Base-by-base conservation (phyloP, 306 rosid genomes). In the Vigna trinervia region DNA sequence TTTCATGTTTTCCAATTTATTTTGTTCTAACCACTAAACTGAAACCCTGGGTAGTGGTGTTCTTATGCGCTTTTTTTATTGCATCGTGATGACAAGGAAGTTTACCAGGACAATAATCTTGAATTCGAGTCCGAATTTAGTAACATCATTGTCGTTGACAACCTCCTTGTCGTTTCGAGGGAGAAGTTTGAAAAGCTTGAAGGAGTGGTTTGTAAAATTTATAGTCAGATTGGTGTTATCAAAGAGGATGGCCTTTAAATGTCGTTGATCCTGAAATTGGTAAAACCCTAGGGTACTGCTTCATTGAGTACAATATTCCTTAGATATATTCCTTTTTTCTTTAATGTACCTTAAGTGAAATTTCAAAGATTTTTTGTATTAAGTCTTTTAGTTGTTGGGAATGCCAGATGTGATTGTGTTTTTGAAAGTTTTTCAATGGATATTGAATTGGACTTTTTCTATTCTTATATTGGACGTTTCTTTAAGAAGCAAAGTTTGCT, bases 401-500 rank as follows among this genome's bases (percentile, higher is more conserved):
- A 17, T 17, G 19, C 19, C 19, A 17, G 19, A 63, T 53, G 50
- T 51, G 20, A 63, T 6, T 54, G 30, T 22, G 15, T 56, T 10
- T 6, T 57, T 57, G n/a, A 12, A 2, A 32, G 23, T 28, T 54
- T 54, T 20, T 22, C 8, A 20, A 12, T 20, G 22, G 19, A 17
- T 54, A 9, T 58, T 67, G 30, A 57, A 47, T 80, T 66, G 45
- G 46, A 9, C 11, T 68, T 4, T 6, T 26, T 9, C 8, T 13
- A 43, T 48, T 67, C 36, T 46, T 71, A 3, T 67, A 51, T 70
- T 75, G 69, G 51, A 1, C 45, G 34, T 43, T 46, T n/a, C 75
- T 78, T 36, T 77, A 95, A 97, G 98, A 92, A 79, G 98, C 98
- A 3, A 96, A 95, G 78, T 89, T 92, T 65, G 98, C 97, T 34